Conservation (phyloP, 106 monocot genomes). For the Dendrobium catenatum region DNA sequence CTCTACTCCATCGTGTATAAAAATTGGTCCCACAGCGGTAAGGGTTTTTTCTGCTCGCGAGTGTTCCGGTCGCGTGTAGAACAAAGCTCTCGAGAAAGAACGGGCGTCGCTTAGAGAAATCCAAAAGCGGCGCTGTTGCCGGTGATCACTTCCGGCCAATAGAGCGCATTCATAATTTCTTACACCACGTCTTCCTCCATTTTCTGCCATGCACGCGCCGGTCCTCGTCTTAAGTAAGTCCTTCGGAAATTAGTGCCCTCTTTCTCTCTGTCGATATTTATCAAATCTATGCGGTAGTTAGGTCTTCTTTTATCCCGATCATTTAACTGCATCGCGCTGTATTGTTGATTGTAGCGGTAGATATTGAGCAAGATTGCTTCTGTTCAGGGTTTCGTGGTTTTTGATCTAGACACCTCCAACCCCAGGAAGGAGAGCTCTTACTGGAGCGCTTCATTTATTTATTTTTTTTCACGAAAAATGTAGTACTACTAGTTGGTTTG, state of each 20-base stretch:
- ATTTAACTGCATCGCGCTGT: not conserved
- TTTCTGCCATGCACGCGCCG: conserved; percentile 58
- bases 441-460: not conserved
- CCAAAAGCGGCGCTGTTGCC: not conserved
- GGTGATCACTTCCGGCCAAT: not conserved
- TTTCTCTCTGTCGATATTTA: not conserved
- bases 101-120: not conserved
- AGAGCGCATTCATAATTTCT: not conserved
- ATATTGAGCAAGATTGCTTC: not conserved
- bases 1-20: not conserved
- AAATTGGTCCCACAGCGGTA: not conserved
- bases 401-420: not conserved
- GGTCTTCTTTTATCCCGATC: not conserved
- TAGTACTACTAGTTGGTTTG: not conserved
- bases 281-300: not conserved
- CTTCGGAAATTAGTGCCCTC: not conserved
- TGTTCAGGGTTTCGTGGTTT: not conserved
- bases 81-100: not conserved
- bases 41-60: not conserved
- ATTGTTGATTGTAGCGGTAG: not conserved
- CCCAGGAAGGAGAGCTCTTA: not conserved
- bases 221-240: conserved; percentile 85
- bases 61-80: not conserved
- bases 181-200: not conserved
- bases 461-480: not conserved